Evolutionary conservation across 176 grass and related monocot genomes (phyloP).

Genomic region (Oropetium thomaeum): DNA sequence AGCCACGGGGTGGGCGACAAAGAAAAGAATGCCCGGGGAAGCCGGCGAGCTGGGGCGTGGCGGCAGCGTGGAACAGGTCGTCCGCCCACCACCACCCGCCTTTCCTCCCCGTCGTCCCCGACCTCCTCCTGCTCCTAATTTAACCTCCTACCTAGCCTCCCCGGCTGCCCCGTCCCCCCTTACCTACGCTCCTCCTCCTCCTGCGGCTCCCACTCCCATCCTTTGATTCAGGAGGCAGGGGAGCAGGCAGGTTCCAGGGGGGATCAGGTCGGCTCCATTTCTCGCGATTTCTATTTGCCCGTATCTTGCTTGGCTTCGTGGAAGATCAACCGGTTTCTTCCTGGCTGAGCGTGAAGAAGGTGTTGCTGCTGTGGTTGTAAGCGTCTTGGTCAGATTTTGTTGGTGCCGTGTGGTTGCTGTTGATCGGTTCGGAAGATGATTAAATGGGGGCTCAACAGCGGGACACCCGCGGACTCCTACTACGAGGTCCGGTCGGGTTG

Average conservation of each 20-base stretch:
- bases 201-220: constrained; percentile 29
- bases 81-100: constrained; percentile 27
- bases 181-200: constrained; percentile 40
- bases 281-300: neutral
- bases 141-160: constrained; percentile 37
- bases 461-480: constrained; percentile 79
- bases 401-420: neutral
- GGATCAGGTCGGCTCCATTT: constrained; percentile 34
- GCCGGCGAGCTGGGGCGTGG: constrained; percentile 31
- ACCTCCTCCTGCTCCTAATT: constrained; percentile 42
- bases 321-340: constrained; percentile 13
- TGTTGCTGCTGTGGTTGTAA: neutral
- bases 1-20: neutral
- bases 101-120: constrained; percentile 1
- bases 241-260: constrained; percentile 36
- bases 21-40: constrained; percentile 38
- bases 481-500: constrained; percentile 82
- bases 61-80: constrained; percentile 36
- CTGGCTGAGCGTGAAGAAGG: neutral
- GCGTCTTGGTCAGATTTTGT: neutral
- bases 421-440: constrained; percentile 36
- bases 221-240: constrained; percentile 32
- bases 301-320: neutral
- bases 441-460: constrained; percentile 69
- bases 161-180: constrained; percentile 23